phyloP scores from a whole-genome alignment of 768 basidiomycete species.

The Suillus lakei region DNA sequence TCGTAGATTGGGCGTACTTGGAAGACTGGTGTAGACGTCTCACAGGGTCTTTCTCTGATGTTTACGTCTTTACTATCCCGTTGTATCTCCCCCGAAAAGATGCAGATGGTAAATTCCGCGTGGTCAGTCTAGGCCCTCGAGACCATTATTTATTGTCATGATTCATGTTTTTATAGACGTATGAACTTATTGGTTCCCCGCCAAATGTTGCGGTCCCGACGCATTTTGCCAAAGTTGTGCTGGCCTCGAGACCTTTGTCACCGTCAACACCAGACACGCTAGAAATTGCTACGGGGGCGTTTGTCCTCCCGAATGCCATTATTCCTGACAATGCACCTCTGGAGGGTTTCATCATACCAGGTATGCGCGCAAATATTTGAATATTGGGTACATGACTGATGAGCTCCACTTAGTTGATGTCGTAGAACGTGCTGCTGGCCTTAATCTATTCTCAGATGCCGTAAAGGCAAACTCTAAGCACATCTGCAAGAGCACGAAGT shows the following conservation, averaged over 20 bases:
- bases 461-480: constrained; percentile 79
- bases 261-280: constrained; percentile 69
- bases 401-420: constrained; percentile 68
- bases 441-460: constrained; percentile 83
- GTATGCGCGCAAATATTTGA: constrained; percentile 45
- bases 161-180: constrained; percentile 52
- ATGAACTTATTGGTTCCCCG: constrained; percentile 94
- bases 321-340: constrained; percentile 87
- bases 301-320: constrained; percentile 92
- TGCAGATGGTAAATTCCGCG: constrained; percentile 92
- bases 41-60: constrained; percentile 87
- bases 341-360: constrained; percentile 80
- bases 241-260: constrained; percentile 76
- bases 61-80: constrained; percentile 97
- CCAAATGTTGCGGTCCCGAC: constrained; percentile 94
- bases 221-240: constrained; percentile 96
- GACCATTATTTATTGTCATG: not conserved
- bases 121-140: constrained; percentile 59
- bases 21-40: constrained; percentile 95
- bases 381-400: constrained; percentile 3
- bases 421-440: constrained; percentile 89
- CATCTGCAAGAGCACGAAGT: constrained; percentile 88
- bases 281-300: constrained; percentile 89
- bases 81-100: constrained; percentile 91
- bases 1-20: constrained; percentile 91